A percentile compares a stretch with the other conserved stretches of the same genome.
phyloP scores from a whole-genome alignment of 2,329 filamentous ascomycete species.

The Ceratocystis eucalypticola region DNA sequence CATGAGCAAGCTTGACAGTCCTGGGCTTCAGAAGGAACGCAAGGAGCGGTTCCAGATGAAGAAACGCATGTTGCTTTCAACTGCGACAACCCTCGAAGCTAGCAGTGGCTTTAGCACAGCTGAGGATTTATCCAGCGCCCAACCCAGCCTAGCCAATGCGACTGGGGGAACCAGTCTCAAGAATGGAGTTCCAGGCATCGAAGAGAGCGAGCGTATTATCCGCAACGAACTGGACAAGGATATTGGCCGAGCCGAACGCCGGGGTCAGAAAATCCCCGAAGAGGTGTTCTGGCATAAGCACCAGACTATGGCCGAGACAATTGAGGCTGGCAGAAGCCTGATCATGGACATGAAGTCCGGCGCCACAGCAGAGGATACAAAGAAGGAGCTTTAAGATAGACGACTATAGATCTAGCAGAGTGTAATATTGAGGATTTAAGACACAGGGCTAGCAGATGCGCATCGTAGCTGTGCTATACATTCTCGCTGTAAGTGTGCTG shows the following conservation, averaged over 20 bases:
- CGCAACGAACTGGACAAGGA: constrained; percentile 51
- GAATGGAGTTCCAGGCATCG: constrained; percentile 32
- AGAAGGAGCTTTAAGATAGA: constrained; percentile 1
- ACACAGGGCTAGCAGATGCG: background rate
- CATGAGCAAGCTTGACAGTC: constrained; percentile 70
- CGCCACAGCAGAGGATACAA: background rate
- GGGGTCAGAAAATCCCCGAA: constrained; percentile 28
- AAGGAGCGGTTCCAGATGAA: constrained; percentile 68
- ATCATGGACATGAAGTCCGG: constrained; percentile 27
- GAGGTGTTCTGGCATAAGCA: constrained; percentile 51
- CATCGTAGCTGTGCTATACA: background rate
- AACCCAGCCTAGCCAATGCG: constrained; percentile 20
- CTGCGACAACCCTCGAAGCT: constrained; percentile 43
- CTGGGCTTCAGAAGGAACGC: constrained; percentile 72
- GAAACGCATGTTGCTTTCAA: constrained; percentile 51
- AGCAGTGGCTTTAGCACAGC: constrained; percentile 37
- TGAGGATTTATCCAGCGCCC: constrained; percentile 41
- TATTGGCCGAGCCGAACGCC: constrained; percentile 36
- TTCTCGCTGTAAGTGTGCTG: too few relatives aligned
- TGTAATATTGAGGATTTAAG: background rate
- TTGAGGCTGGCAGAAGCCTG: constrained; percentile 40
- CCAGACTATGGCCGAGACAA: constrained; percentile 42
- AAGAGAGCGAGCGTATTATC: constrained; percentile 49
- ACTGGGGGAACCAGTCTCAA: constrained; percentile 19
- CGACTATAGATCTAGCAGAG: background rate